Evolutionary conservation across 257 asterid genomes (phyloP), one percentile per base, ranked within the genome.

Genomic region (Solanum virginianum): DNA sequence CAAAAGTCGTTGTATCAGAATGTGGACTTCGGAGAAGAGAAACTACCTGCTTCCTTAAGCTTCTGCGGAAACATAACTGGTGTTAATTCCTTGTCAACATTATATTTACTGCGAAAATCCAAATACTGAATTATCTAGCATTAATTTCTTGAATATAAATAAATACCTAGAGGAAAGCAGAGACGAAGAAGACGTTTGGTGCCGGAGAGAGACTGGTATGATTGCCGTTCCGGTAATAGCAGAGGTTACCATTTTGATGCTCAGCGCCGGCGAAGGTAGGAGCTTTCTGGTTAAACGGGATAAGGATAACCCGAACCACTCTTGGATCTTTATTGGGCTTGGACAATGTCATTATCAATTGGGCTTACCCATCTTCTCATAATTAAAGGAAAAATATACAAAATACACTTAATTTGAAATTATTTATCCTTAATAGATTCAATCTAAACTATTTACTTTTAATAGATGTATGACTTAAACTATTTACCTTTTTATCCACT

Each of bases 191-290:
- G 89, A 13, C 4, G 87, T 41, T 79, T 68, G 83, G 51, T 53
- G 87, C 16, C 82, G 85, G 80, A 91, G 82, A 87, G 90, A 86
- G 32, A 88, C 39, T 39, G 97, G 68, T 4, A 88, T 84, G 83
- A 77, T 87, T 8, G 91, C 83, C 56, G 95, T 89, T 75, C 92
- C 85, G 41, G 93, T 90, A 90, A 94, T 92, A 57, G 98, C 90
- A 84, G 98, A 89, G 59, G 93, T 86, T 87, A 86, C 97, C 95
- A 89, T 93, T 45, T 84, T 84, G 49, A 56, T 22, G 9, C 65
- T 83, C 79, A 29, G 47, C 45, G 36, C 75, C 54, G 75, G 36
- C n/a, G n/a, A 49, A 71, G 55, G 24, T 71, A 20, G 10, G 8
- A 43, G 56, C 36, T 2, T 81, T 45, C 84, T n/a, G 57, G 72